Evolutionary conservation across 2,329 filamentous ascomycete species (phyloP), one percentile per base, ranked within the genome.

Genomic region (Fusarium caatingaense): DNA sequence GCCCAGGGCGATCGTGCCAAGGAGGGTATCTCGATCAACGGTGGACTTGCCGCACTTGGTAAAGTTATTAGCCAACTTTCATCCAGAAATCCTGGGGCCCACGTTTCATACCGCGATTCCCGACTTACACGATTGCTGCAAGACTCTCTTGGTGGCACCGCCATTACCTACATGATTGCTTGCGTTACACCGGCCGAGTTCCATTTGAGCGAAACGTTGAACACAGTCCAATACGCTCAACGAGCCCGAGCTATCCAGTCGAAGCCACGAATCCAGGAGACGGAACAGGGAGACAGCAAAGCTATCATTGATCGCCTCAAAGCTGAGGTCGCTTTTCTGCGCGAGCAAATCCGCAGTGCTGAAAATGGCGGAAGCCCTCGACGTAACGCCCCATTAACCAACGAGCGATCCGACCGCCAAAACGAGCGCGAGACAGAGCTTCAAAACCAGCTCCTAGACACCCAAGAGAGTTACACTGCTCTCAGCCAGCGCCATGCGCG

Each of bases 151-250:
- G 96, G 96, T 60, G 96, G 96, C 7, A 98, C 97, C 78, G 96
- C 96, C 37, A 97, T 98, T 78, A 99, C 96, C 1, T 99, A 98
- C 82, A 98, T 99, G 96, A 96, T 99, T 82, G 96, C 96, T 11
- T 99, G 96, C 81, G 94, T 99, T 30, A 99, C 95, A 2, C 95
- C 94, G 0, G 93, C 95, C 16, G 94, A 98, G 78, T 99, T 99
- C 78, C 96, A 99, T 79, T 85, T 99, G 46, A 98, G 94, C 82
- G 96, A 99, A 82, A 98, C 97, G 0, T 84, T 99, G 61, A 99
- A 99, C 79, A 99, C 96, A 0, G 93, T 99, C 23, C 93, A 98
- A 79, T 99, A 99, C 81, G 96, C 96, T 9, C 96, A 98, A 82
- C 89, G 96, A 70, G 97, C 96, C 68, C 91, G 96, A 70, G 94